Evolutionary conservation across 2,329 filamentous ascomycete genomes (phyloP).

Genomic region (Stylonectria norvegica): DNA sequence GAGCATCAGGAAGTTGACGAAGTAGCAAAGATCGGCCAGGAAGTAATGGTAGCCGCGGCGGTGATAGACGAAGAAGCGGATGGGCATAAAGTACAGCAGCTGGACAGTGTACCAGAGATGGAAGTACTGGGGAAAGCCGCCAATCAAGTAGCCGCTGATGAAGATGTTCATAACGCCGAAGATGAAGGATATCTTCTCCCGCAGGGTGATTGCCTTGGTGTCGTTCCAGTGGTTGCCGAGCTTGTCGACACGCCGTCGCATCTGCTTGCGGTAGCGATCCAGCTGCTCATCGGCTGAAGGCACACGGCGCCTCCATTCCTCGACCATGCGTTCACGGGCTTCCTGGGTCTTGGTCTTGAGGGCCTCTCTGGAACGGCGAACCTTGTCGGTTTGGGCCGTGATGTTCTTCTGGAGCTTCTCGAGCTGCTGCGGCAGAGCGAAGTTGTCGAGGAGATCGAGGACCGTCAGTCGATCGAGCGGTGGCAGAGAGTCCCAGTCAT

Average conservation of each 20-base stretch:
- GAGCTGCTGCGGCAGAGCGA: constrained; percentile 83
- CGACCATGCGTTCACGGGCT: constrained; percentile 85
- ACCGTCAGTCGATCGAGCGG: constrained; percentile 86
- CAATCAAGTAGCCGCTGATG: constrained; percentile 90
- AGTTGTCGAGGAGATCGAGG: constrained; percentile 91
- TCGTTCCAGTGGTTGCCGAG: constrained; percentile 84
- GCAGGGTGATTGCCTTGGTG: constrained; percentile 78
- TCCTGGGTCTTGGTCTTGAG: constrained; percentile 71
- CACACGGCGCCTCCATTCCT: constrained; percentile 84
- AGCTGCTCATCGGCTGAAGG: constrained; percentile 89
- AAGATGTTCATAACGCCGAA: constrained; percentile 96
- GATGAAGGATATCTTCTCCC: constrained; percentile 96
- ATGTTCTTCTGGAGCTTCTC: constrained; percentile 86
- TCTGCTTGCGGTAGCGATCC: constrained; percentile 82
- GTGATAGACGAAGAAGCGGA: constrained; percentile 88
- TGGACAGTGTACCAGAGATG: constrained; percentile 90
- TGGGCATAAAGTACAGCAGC: constrained; percentile 93
- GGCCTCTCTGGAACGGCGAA: constrained; percentile 77
- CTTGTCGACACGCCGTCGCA: constrained; percentile 86
- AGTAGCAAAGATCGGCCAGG: constrained; percentile 95
- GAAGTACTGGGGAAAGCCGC: constrained; percentile 79
- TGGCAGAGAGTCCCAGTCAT: constrained; percentile 82
- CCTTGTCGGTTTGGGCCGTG: constrained; percentile 77
- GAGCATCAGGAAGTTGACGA: constrained; percentile 84
- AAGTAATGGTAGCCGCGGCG: constrained; percentile 95